Base-by-base conservation (phyloP, 257 asterid genomes). In the Knoxia roxburghii region DNA sequence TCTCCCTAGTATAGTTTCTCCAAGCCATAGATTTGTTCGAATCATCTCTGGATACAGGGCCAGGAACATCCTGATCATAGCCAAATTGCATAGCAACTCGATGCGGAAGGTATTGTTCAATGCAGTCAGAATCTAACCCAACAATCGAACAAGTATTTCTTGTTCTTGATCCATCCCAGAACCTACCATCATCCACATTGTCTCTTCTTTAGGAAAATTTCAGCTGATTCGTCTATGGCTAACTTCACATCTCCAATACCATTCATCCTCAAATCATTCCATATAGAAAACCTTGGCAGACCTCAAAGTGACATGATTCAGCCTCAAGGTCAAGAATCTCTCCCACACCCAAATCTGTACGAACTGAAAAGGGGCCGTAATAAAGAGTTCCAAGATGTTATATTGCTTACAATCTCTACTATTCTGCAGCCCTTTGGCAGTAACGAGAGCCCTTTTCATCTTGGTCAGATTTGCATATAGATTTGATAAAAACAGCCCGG, bases 281-380 rank as follows among this genome's bases (percentile, higher is more conserved):
- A n/a, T n/a, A n/a, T n/a, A n/a, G n/a, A n/a, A n/a, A n/a, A n/a
- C n/a, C n/a, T n/a, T 27, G 67, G 67, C 41, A 61, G 67, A 12
- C 54, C 65, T 52, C 13, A 69, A 45, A 23, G 33, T 11, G 10
- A 74, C 73, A 1, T 70, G 69, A 26, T 59, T n/a, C 4, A 75
- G 84, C 72, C 29, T 71, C 56, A 84, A 24, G 29, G 71, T 10
- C 0, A 55, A 24, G 50, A 84, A 58, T 61, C 89, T 84, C 67
- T 78, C 84, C 89, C 86, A 79, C n/a, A 65, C 84, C 89, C 89
- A 84, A 52, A 79, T 67, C 69, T 84, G 81, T 27, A 84, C 78
- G 26, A 81, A 50, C n/a, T 66, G 55, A 63, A 81, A 64, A 0
- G 82, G 84, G 1, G 78, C 61, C 53, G 69, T 67, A 67, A 78